Conservation (phyloP, 768 basidiomycete genomes). For the Phylloporus rhodoxanthus region DNA sequence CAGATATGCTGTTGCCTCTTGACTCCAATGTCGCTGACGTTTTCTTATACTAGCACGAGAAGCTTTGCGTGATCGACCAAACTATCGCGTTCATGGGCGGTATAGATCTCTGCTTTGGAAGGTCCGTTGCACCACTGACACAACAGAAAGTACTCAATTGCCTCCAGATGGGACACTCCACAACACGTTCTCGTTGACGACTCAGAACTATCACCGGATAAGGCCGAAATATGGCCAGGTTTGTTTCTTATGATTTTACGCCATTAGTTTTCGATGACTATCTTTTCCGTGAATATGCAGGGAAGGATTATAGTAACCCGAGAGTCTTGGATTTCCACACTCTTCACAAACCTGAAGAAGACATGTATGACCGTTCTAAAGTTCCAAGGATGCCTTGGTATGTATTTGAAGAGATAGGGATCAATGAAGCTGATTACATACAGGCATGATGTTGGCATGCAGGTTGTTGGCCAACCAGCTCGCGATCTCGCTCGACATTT, state of each 20-base stretch:
- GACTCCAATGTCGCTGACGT: neutral
- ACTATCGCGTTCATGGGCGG: conserved; percentile 98
- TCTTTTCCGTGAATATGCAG: conserved; percentile 32
- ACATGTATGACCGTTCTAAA: conserved; percentile 90
- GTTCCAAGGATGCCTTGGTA: conserved; percentile 96
- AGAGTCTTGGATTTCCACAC: conserved; percentile 80
- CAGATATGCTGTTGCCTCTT: neutral
- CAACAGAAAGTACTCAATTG: conserved; percentile 1
- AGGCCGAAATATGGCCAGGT: conserved; percentile 85
- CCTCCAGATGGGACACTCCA: conserved; percentile 84
- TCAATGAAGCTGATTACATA: neutral
- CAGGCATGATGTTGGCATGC: conserved; percentile 96
- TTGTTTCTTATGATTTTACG: conserved; percentile 3
- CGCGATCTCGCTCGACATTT: conserved; percentile 94
- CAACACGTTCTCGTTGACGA: conserved; percentile 91
- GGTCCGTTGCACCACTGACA: conserved; percentile 34
- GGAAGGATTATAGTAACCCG: conserved; percentile 94
- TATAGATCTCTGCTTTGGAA: conserved; percentile 88
- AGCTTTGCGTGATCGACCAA: conserved; percentile 94
- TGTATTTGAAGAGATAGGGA: conserved; percentile 14
- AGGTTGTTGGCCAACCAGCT: conserved; percentile 94
- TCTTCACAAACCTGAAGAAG: conserved; percentile 85
- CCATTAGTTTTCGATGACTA: neutral
- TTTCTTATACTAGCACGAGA: conserved; percentile 70
- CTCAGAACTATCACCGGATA: conserved; percentile 51